Percentiles rank a stretch among this genome's conserved stretches.
Conservation (phyloP, 164 flowering plant species). For the Nymphaea thermarum region DNA sequence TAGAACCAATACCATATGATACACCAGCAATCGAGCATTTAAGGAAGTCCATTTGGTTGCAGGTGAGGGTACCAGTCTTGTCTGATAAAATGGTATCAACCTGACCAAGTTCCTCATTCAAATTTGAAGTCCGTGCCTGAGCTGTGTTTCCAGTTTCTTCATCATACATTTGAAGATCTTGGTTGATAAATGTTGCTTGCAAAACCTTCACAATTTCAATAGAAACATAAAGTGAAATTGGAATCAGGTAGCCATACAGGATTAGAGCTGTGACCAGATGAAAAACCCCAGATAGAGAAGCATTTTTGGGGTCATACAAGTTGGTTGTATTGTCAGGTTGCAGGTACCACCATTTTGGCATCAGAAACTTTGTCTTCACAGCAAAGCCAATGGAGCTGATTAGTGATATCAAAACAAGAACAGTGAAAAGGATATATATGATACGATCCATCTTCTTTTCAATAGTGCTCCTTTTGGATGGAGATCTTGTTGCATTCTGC, state of each 20-base stretch:
- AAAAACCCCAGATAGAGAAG: slow-evolving; percentile 42
- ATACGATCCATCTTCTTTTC: slow-evolving; percentile 60
- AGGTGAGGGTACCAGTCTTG: slow-evolving; percentile 85
- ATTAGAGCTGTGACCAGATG: slow-evolving; percentile 69
- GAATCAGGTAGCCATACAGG: slow-evolving; percentile 65
- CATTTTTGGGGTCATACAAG: slow-evolving; percentile 39
- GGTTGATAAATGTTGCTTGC: slow-evolving; percentile 67
- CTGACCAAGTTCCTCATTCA: slow-evolving; percentile 89
- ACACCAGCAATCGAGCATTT: slow-evolving; percentile 76
- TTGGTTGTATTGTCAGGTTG: slow-evolving; percentile 45
- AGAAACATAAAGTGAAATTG: slow-evolving; percentile 76
- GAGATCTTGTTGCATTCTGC: slow-evolving; percentile 67
- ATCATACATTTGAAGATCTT: slow-evolving; percentile 64
- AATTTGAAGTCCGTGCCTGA: slow-evolving; percentile 67
- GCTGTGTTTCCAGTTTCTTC: slow-evolving; percentile 72
- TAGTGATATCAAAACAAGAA: slow-evolving; percentile 45
- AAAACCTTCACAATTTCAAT: slow-evolving; percentile 78
- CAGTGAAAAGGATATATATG: slow-evolving; percentile 43
- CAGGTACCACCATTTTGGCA: slow-evolving; percentile 64
- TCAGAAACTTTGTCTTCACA: slow-evolving; percentile 29
- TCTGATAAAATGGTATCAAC: slow-evolving; percentile 82
- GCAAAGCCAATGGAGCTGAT: slow-evolving; percentile 64
- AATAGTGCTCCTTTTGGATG: slow-evolving; percentile 71
- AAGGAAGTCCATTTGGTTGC: slow-evolving; percentile 84
- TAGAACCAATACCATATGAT: slow-evolving; percentile 56